Evolutionary conservation across 2,329 filamentous ascomycete species (phyloP), one percentile per base, ranked within the genome.

Genomic region (Fusarium sambucinum): DNA sequence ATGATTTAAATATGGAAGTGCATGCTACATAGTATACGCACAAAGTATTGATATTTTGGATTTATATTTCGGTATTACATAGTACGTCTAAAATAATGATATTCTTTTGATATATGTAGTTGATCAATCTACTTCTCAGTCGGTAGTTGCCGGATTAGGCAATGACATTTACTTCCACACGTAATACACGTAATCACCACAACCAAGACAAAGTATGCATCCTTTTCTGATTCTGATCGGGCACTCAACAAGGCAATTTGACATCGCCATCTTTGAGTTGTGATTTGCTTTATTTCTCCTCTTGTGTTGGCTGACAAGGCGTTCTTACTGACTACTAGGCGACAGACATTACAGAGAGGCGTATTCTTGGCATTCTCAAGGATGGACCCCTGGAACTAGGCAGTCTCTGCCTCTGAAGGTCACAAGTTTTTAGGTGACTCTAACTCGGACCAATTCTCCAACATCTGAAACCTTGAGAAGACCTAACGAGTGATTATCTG

Each of bases 131-230:
- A 27, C 14, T 17, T 17, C 32, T 9, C 27, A 19, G 6, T 42
- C 53, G 61, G 61, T 38, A 25, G 45, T 37, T 64, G 27, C 61
- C 61, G 30, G 30, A 64, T 59, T 41, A n/a, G 61, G 61, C 37
- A 50, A 44, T 51, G 58, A 63, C 58, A 32, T 21, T 4, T 29
- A 51, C 23, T 51, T 59, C 42, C 54, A 44, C 35, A 32, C 57
- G 12, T 16, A 16, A 52, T 51, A 37, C 25, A 50, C 60, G 60
- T 50, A 58, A 50, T 58, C 51, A 35, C 37, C 51, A 30, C 57
- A 58, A 57, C 59, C 25, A 38, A 23, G 17, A 21, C 38, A 51
- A 53, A 45, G 45, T 30, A 21, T 44, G n/a, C 19, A 23, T 12
- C n/a, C 23, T 23, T 55, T 30, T 37, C 10, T 41, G 29, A 14